A percentile compares a stretch with the other conserved stretches of the same genome.
These are phyloP conservation scores for Termitomyces sp. DNA, from an alignment of 768 basidiomycete genomes.

Conservation along the genomic window DNA sequence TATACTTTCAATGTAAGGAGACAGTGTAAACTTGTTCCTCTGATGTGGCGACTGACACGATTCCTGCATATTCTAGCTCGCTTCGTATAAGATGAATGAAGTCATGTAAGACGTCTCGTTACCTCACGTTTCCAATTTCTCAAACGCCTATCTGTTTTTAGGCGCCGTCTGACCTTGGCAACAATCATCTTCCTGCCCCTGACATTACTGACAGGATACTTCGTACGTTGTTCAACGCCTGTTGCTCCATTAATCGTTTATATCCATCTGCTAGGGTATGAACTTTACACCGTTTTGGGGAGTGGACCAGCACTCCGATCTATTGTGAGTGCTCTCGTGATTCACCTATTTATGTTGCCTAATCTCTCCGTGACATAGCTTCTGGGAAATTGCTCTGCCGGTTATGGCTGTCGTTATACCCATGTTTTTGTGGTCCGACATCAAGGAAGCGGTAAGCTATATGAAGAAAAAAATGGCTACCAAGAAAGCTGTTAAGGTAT, in stretches of 20 bases:
- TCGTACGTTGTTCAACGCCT: conserved; percentile 41
- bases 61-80: conserved; percentile 43
- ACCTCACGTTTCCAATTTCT: conserved; percentile 12
- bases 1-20: conserved; percentile 69
- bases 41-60: not conserved
- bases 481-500: conserved; percentile 35
- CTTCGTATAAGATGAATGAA: conserved; percentile 73
- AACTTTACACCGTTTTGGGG: conserved; percentile 58
- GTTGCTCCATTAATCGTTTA: not conserved
- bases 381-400: conserved; percentile 67
- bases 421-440: conserved; percentile 52
- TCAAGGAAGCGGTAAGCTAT: conserved; percentile 43
- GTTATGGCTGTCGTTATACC: conserved; percentile 56
- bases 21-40: not conserved
- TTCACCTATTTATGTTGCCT: not conserved
- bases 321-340: conserved; percentile 34
- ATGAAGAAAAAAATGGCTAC: conserved; percentile 37
- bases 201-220: conserved; percentile 71
- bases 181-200: conserved; percentile 71
- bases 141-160: conserved; percentile 17
- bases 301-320: conserved; percentile 36
- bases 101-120: conserved; percentile 43
- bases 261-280: conserved; percentile 49
- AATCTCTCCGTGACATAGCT: conserved; percentile 32
- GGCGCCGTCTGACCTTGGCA: conserved; percentile 61